phyloP scores from a whole-genome alignment of 2,329 filamentous ascomycete species.

The Cladophialophora psammophila region DNA sequence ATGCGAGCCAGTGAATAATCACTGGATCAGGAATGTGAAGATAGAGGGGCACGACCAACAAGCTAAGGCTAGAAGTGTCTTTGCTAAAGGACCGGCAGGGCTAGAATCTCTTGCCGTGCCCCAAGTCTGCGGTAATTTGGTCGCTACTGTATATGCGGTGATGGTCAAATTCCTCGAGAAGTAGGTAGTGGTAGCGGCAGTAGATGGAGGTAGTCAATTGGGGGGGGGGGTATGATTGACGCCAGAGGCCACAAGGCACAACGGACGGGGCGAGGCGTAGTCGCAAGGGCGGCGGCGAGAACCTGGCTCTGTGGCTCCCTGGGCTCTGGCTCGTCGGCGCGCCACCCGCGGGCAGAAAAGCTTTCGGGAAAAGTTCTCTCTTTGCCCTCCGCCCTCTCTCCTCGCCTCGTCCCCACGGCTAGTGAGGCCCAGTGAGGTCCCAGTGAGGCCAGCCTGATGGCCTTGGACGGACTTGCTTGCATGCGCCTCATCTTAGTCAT shows the following conservation, averaged over 20 bases:
- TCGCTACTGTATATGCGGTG: not conserved
- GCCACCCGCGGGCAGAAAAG: not conserved
- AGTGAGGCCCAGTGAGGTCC: not conserved
- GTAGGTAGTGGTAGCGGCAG: not conserved
- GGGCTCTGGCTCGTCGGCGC: not conserved
- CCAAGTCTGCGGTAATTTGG: not conserved
- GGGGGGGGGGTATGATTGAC: constrained; percentile 6
- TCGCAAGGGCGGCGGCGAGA: not conserved
- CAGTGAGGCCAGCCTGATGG: constrained; percentile 1
- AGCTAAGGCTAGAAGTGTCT: not conserved
- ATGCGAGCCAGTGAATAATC: constrained; percentile 8
- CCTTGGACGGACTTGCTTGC: not conserved
- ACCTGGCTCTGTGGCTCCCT: not conserved
- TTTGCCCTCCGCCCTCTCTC: not conserved
- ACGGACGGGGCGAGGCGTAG: constrained; percentile 1
- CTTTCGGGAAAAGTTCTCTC: not conserved
- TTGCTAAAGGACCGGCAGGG: too few relatives aligned
- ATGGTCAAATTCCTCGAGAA: not conserved
- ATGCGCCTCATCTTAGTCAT: constrained; percentile 1
- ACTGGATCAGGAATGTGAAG: not conserved
- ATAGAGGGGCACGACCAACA: constrained; percentile 1
- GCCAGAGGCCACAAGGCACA: not conserved
- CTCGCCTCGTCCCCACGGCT: not conserved
- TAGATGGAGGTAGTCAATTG: not conserved
- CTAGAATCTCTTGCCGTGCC: not conserved